Base-by-base conservation (phyloP, 2,329 filamentous ascomycete species). In the Fusarium euwallaceae region DNA sequence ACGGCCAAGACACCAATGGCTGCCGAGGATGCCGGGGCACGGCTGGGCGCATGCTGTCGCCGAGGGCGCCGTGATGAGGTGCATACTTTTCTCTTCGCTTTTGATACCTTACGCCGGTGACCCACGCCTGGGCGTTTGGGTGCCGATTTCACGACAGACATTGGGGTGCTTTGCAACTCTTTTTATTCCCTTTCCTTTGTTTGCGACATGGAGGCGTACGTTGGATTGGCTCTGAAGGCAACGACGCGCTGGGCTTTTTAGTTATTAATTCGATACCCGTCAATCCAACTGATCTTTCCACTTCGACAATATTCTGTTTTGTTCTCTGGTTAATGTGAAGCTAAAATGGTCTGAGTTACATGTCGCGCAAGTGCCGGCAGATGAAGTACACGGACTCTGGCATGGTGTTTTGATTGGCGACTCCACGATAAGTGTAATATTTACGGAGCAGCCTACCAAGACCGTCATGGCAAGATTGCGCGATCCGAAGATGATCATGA, bases 191-290 rank as follows among this genome's bases (percentile, higher is more conserved):
- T 73, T 75, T 76, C 64, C 59, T 76, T 75, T 77, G 65, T 71
- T 67, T 67, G 63, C 68, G 65, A 72, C 53, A 66, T 70, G 76
- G 71, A 73, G 76, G 71, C 55, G 75, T 60, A 71, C 72, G 67
- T 69, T 77, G 76, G 75, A 69, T 77, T 75, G 75, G 69, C 75
- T 73, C 66, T 70, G 66, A 78, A 73, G 67, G 76, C 76, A 72
- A 77, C 68, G 68, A 69, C 63, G 71, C 73, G 75, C 41, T 77
- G 76, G 71, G 72, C 75, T 76, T 78, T 73, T 78, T 77, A 78
- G 71, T 78, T 71, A 76, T 78, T 77, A 76, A 75, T 76, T 77
- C 76, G 76, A 78, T 78, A 78, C 76, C 76, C 76, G 67, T 78
- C 76, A 78, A 78, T 78, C 76, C 76, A 78, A 78, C 71, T 74